Base-by-base conservation (phyloP, 139 green algal species). In the Closterium sp. region DNA sequence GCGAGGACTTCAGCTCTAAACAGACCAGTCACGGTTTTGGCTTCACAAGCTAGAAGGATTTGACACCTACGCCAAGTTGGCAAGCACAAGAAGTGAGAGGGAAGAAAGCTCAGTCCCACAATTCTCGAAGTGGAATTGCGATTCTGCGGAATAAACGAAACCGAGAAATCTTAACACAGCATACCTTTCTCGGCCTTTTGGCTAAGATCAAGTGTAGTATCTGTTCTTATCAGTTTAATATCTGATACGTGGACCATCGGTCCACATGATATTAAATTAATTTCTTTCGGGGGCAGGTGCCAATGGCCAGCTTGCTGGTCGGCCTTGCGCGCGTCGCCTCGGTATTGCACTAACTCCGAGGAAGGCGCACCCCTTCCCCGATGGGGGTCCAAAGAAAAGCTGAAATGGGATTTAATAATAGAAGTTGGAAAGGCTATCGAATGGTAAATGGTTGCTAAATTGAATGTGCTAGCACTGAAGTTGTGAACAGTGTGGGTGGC, bases 131-230 rank as follows among this genome's bases (percentile, higher is more conserved):
- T 79, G 10, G 62, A 27, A 27, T 9, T 79, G 62, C 17, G 1
- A 27, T 79, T 27, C 95, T 13, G 97, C 97, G 94, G 99, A 99
- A 92, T 85, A 90, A 87, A 87, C n/a, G n/a, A n/a, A n/a, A n/a
- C n/a, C n/a, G n/a, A n/a, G n/a, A n/a, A n/a, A n/a, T n/a, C n/a
- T n/a, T n/a, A n/a, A n/a, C n/a, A n/a, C n/a, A 70, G 62, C 92
- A 97, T 97, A 97, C 96, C 95, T 97, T 97, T 97, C 96, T 97
- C 96, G 96, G 96, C 96, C 96, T 97, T 97, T 97, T 97, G 95
- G 96, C 96, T 97, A 97, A 97, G 96, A 97, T 97, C 95, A 97
- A 97, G 96, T 97, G 96, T 97, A 97, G 96, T 97, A 97, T 97
- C 96, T 97, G 96, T 97, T 97, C 96, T 97, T 94, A 95, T 95